A percentile compares a stretch with the other conserved stretches of the same genome.
Conservation (phyloP, 208 protist genomes). For the Porcisia hertigi region DNA sequence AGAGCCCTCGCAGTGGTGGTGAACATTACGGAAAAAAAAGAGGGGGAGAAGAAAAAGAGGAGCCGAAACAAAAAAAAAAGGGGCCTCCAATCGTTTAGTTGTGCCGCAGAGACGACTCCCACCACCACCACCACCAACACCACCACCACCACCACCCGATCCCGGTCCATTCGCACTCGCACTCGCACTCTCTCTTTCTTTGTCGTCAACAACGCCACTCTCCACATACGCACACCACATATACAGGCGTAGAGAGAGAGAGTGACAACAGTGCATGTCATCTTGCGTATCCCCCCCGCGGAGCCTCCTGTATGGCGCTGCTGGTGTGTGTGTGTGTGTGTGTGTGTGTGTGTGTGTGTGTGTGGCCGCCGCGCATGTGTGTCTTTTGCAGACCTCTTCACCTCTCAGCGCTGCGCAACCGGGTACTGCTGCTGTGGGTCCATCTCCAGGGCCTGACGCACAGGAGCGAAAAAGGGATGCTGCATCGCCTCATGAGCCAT, state of each 20-base stretch:
- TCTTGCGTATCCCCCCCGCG: neutral
- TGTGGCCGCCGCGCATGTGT: too few species aligned
- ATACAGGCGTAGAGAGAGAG: too few species aligned
- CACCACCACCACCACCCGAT: neutral
- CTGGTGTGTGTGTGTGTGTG: neutral
- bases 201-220: neutral
- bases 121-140: too few species aligned
- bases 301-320: neutral
- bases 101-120: neutral
- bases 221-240: too few species aligned
- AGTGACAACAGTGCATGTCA: neutral
- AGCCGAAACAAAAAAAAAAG: neutral
- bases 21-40: neutral
- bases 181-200: neutral
- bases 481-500: slow-evolving; percentile 97
- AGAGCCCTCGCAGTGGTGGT: too few species aligned
- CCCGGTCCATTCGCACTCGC: neutral
- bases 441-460: slow-evolving; percentile 57
- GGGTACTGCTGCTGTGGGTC: slow-evolving; percentile 76
- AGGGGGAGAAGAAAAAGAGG: neutral
- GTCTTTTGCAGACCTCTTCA: too few species aligned
- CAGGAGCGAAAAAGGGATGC: slow-evolving; percentile 97
- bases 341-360: too few species aligned
- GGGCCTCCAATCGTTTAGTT: neutral
- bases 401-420: slow-evolving; percentile 3